Evolutionary conservation across 129 eudicot genomes (phyloP).

Genomic region (Pittosporum tobira): DNA sequence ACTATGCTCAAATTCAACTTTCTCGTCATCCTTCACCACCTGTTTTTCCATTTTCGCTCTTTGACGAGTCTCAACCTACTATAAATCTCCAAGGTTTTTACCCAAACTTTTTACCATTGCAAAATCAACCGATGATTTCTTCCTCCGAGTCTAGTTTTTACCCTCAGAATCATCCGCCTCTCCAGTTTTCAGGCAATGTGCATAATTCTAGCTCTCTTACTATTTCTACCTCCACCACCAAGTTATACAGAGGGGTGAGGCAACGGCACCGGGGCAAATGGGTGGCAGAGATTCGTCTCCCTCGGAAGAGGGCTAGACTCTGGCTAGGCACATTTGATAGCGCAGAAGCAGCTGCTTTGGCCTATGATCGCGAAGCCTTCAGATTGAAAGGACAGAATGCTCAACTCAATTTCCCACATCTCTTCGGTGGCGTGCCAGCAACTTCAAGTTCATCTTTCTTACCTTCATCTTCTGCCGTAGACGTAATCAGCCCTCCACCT

Average conservation of each 20-base stretch:
- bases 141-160: background rate
- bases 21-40: constrained; percentile 15
- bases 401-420: constrained; percentile 37
- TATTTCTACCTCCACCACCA: background rate
- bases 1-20: background rate
- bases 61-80: constrained; percentile 12
- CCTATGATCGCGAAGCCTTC: constrained; percentile 40
- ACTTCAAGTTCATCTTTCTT: constrained; percentile 1
- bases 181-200: background rate
- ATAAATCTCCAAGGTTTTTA: background rate
- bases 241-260: constrained; percentile 39
- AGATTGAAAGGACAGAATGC: constrained; percentile 33
- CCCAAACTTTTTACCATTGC: constrained; percentile 8
- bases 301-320: constrained; percentile 31
- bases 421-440: constrained; percentile 7
- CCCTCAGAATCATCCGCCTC: background rate
- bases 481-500: constrained; percentile 4
- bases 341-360: constrained; percentile 35
- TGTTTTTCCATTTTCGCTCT: constrained; percentile 36
- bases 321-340: constrained; percentile 42
- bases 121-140: constrained; percentile 29
- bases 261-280: constrained; percentile 45
- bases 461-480: background rate
- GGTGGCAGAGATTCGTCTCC: constrained; percentile 51
- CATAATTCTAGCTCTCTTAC: background rate